Conservation (phyloP, 805 yeast genomes). For the Starmera amethionina region DNA sequence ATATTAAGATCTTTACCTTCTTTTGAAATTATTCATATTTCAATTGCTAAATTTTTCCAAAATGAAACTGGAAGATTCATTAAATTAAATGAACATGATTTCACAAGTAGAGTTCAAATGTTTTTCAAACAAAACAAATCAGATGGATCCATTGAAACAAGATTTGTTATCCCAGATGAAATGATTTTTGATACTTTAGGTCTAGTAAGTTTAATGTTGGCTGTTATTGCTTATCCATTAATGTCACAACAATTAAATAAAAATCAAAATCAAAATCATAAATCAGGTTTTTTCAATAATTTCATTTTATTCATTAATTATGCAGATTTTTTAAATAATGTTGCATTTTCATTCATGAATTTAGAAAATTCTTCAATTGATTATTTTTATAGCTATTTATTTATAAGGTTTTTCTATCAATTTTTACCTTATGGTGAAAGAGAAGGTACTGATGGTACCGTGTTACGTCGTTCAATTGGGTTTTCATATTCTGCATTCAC, state of each 20-base stretch:
- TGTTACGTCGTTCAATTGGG: background rate
- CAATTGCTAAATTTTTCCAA: too few relatives aligned
- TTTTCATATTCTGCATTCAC: background rate
- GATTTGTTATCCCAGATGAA: background rate
- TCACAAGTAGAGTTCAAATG: too few relatives aligned
- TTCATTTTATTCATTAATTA: background rate
- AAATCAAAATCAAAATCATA: background rate
- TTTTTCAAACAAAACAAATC: too few relatives aligned
- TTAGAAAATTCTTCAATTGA: background rate
- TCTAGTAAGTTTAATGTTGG: background rate
- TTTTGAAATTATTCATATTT: too few relatives aligned
- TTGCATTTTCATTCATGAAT: background rate
- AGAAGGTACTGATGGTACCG: background rate
- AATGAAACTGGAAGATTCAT: too few relatives aligned
- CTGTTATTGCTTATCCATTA: background rate
- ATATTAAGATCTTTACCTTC: too few relatives aligned
- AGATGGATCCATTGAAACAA: background rate
- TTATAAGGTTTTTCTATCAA: background rate
- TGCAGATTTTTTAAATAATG: background rate
- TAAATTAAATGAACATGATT: too few relatives aligned
- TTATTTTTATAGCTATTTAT: background rate
- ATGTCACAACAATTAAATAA: background rate
- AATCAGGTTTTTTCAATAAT: background rate
- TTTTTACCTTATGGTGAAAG: background rate
- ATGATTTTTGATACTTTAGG: background rate